phyloP scores from a whole-genome alignment of 441 rosid species.

The Eruca vesicaria region DNA sequence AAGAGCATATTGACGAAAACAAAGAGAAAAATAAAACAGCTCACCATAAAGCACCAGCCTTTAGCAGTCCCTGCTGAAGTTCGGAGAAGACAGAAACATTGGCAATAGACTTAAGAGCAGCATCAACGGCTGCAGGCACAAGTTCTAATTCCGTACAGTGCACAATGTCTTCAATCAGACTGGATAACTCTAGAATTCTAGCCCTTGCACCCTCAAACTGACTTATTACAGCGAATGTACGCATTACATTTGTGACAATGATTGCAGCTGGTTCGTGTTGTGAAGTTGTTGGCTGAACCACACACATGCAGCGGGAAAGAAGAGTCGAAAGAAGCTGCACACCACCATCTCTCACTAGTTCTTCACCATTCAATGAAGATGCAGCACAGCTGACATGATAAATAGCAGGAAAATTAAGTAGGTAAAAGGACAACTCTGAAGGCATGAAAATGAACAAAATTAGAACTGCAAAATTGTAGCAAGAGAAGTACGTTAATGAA shows the following conservation, averaged over 20 bases:
- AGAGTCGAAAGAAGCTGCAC: conserved; percentile 88
- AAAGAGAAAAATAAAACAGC: conserved; percentile 26
- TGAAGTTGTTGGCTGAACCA: conserved; percentile 97
- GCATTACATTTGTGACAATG: conserved; percentile 95
- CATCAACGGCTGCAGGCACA: conserved; percentile 92
- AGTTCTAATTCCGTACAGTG: conserved; percentile 98
- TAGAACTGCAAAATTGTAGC: conserved; percentile 11
- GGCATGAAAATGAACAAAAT: conserved; percentile 15
- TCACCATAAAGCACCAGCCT: conserved; percentile 97
- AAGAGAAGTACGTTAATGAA: conserved; percentile 77
- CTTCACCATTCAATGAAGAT: conserved; percentile 97
- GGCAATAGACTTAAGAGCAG: conserved; percentile 90
- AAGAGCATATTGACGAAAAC: not conserved
- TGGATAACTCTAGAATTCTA: conserved; percentile 75
- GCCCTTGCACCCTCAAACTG: conserved; percentile 90
- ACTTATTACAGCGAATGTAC: conserved; percentile 84
- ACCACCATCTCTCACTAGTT: conserved; percentile 98
- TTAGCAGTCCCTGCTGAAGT: conserved; percentile 82
- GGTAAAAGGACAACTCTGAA: conserved; percentile 2
- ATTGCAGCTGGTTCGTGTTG: conserved; percentile 89
- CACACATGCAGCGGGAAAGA: conserved; percentile 94
- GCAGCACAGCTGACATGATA: conserved; percentile 72
- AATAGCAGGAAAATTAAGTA: conserved; percentile 13
- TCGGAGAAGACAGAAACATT: conserved; percentile 79
- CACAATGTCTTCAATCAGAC: conserved; percentile 87